These are phyloP conservation scores for Auriscalpium orientale DNA, from an alignment of 768 basidiomycete genomes.

Conservation along the genomic window DNA sequence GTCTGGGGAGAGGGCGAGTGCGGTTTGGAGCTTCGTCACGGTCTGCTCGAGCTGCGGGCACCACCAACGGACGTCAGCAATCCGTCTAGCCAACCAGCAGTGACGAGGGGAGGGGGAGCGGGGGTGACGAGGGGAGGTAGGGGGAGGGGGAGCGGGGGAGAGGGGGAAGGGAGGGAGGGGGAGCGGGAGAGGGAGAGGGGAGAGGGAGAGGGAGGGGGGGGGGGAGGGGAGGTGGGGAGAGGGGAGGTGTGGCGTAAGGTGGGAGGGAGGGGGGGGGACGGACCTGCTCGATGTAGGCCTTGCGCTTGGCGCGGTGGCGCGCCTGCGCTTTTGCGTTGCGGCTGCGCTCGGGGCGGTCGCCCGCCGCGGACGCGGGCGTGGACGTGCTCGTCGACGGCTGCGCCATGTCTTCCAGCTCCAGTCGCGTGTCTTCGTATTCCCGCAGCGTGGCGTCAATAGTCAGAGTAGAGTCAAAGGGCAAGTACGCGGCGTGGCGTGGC, in stretches of 20 bases:
- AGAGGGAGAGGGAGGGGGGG: no score
- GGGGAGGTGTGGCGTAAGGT: background rate
- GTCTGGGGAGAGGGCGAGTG: conserved; percentile 65
- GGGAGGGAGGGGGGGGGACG: conserved; percentile 8
- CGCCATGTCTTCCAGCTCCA: conserved; percentile 1
- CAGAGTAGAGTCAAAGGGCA: no score
- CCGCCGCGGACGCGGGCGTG: conserved; percentile 4
- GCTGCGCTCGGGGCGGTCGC: conserved; percentile 57
- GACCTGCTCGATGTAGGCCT: conserved; percentile 89
- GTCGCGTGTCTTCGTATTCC: background rate
- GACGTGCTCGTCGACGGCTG: background rate
- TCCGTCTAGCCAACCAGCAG: no score
- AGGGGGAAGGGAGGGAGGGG: no score
- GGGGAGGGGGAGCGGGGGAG: no score
- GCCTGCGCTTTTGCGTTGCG: conserved; percentile 87
- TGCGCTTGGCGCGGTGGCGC: conserved; percentile 84
- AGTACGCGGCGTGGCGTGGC: no score
- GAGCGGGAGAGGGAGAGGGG: no score
- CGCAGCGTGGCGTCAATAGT: background rate
- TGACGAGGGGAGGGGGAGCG: no score
- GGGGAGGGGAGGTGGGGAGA: background rate
- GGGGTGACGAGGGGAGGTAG: no score
- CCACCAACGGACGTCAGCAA: no score
- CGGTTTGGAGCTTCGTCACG: conserved; percentile 76
- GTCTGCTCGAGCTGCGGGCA: conserved; percentile 78